Conservation (phyloP, 768 basidiomycete genomes). For the Inosperma sp. region DNA sequence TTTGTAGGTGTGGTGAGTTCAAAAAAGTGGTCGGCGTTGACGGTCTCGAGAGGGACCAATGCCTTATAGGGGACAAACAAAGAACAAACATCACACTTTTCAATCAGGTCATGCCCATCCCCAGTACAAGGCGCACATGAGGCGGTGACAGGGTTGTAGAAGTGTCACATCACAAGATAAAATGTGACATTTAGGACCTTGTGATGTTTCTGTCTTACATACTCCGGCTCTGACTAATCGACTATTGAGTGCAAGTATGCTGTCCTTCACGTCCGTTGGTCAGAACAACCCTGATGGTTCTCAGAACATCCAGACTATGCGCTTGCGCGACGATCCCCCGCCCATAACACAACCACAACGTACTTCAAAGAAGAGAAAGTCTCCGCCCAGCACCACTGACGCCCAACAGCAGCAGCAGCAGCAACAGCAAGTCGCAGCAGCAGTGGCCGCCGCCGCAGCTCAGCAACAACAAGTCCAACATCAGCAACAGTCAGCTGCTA, state of each 20-base stretch:
- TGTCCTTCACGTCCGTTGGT: constrained; percentile 33
- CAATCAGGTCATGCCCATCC: too few relatives aligned
- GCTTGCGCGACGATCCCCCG: constrained; percentile 57
- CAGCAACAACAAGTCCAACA: constrained; percentile 13
- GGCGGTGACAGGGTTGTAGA: constrained; percentile 11
- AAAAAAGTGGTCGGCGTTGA: too few relatives aligned
- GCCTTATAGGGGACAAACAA: too few relatives aligned
- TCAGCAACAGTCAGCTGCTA: constrained; percentile 29
- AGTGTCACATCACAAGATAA: constrained; percentile 15
- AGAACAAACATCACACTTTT: too few relatives aligned
- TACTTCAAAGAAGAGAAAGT: constrained; percentile 60
- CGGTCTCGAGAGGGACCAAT: too few relatives aligned
- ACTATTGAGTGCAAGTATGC: constrained; percentile 35
- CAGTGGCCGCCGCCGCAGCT: constrained; percentile 27
- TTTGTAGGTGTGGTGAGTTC: too few relatives aligned
- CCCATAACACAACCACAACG: constrained; percentile 43
- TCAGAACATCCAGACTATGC: constrained; percentile 42
- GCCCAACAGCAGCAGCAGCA: constrained; percentile 31
- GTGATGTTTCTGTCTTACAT: constrained; percentile 26
- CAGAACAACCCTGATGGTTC: constrained; percentile 29
- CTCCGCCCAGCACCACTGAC: constrained; percentile 45
- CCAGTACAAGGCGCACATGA: background rate
- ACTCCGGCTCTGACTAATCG: constrained; percentile 51
- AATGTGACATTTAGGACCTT: background rate
- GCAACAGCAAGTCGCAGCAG: constrained; percentile 24